Conservation (phyloP, 2,329 filamentous ascomycete species). For the Arthrobotrys entomopaga region DNA sequence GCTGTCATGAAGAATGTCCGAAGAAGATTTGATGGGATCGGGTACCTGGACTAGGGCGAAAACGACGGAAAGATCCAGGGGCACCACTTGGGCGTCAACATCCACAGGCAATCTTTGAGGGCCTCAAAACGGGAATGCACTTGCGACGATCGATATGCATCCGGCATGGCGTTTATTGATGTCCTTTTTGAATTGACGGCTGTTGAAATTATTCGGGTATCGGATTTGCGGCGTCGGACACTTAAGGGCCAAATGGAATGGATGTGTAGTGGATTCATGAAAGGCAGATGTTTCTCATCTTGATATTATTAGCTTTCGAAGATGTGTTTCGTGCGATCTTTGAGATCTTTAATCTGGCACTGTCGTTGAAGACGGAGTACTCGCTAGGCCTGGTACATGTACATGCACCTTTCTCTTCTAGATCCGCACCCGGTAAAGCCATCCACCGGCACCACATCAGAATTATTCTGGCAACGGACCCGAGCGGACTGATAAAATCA, state of each 20-base stretch:
- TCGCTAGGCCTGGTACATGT: slow-evolving; percentile 15
- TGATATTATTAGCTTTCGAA: too few relatives aligned
- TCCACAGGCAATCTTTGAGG: slow-evolving; percentile 12
- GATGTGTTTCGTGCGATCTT: slow-evolving; percentile 24
- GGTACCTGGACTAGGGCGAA: slow-evolving; percentile 46
- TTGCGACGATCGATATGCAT: slow-evolving; percentile 49
- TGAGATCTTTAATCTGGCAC: background rate
- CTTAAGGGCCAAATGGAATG: background rate
- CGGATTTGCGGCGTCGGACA: slow-evolving; percentile 8
- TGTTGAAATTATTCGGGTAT: background rate
- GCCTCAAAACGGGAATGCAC: slow-evolving; percentile 49
- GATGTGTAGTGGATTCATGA: background rate
- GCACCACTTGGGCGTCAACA: slow-evolving; percentile 16
- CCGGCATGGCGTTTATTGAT: slow-evolving; percentile 34
- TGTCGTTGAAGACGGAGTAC: background rate
- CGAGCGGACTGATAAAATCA: slow-evolving; percentile 32
- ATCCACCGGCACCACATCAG: background rate
- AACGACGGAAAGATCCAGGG: slow-evolving; percentile 42
- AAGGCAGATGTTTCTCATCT: slow-evolving; percentile 25
- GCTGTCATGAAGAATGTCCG: background rate
- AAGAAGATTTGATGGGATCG: slow-evolving; percentile 1
- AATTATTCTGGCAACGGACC: slow-evolving; percentile 15
- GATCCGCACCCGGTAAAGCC: slow-evolving; percentile 1
- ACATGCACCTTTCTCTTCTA: slow-evolving; percentile 14
- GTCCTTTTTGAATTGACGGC: slow-evolving; percentile 18